phyloP scores from a whole-genome alignment of 2,329 filamentous ascomycete species.

The Grosmannia penicillata region DNA sequence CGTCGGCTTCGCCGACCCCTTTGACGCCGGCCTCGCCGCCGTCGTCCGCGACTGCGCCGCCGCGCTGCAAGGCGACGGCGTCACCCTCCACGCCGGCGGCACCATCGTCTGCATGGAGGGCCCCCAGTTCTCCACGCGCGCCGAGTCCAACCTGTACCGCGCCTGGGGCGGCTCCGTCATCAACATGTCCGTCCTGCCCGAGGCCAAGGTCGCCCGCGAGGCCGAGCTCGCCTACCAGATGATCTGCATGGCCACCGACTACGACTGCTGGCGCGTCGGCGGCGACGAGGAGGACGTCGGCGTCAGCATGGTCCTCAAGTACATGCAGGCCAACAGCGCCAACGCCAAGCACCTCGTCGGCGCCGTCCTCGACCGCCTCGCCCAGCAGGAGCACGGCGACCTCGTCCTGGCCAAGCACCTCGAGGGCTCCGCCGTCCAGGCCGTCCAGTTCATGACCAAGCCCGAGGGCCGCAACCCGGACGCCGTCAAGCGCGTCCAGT shows the following conservation, averaged over 20 bases:
- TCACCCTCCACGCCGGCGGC: conserved; percentile 70
- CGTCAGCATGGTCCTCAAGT: conserved; percentile 91
- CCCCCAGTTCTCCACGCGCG: conserved; percentile 93
- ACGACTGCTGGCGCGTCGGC: conserved; percentile 88
- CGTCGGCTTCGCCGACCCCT: conserved; percentile 90
- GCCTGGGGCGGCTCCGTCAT: conserved; percentile 88
- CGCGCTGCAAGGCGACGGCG: conserved; percentile 66
- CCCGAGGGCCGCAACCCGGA: conserved; percentile 57
- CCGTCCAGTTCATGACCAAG: conserved; percentile 70
- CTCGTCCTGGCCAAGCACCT: conserved; percentile 70
- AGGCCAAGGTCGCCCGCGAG: conserved; percentile 91
- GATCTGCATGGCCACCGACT: conserved; percentile 99
- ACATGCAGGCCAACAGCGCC: conserved; percentile 84
- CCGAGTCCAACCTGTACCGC: conserved; percentile 91
- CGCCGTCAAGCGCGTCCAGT: conserved; percentile 66
- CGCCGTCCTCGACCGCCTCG: conserved; percentile 75
- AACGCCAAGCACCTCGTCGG: conserved; percentile 79
- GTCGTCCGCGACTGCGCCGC: conserved; percentile 66
- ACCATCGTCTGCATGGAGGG: conserved; percentile 95
- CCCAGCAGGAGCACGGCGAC: conserved; percentile 60
- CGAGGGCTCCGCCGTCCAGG: conserved; percentile 60
- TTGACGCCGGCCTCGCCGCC: conserved; percentile 63
- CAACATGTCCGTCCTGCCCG: conserved; percentile 94
- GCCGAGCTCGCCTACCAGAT: conserved; percentile 95
- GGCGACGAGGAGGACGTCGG: conserved; percentile 71